These are phyloP conservation scores for Wickerhamiella azyma DNA, from an alignment of 805 yeast genomes.

Conservation along the genomic window DNA sequence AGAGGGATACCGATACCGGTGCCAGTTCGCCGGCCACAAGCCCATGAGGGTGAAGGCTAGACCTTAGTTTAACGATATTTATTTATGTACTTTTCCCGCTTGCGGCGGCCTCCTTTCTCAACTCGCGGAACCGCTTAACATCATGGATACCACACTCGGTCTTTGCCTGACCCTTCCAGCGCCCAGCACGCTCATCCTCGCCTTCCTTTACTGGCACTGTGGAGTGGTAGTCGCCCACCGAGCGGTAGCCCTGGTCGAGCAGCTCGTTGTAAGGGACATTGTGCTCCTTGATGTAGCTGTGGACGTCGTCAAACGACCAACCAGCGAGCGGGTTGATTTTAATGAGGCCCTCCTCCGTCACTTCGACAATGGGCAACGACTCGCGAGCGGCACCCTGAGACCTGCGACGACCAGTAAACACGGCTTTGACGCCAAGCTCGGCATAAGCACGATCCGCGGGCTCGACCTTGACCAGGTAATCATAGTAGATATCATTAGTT, in stretches of 20 bases:
- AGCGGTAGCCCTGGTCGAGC: conserved; percentile 74
- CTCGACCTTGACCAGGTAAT: conserved; percentile 80
- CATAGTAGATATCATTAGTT: conserved; percentile 64
- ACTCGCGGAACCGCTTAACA: conserved; percentile 59
- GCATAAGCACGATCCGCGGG: conserved; percentile 78
- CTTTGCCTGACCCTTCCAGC: conserved; percentile 88
- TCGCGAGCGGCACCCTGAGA: conserved; percentile 83
- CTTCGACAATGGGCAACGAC: conserved; percentile 56
- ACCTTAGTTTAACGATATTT: background rate
- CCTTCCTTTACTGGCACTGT: conserved; percentile 81
- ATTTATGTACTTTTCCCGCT: too few relatives aligned
- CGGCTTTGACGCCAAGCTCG: conserved; percentile 63
- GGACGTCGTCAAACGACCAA: conserved; percentile 68
- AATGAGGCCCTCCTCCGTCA: conserved; percentile 49
- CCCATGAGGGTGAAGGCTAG: background rate
- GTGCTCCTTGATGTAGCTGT: conserved; percentile 50
- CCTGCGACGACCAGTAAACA: conserved; percentile 80
- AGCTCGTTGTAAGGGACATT: conserved; percentile 77
- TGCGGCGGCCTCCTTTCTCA: conserved; percentile 2
- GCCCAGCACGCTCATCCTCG: conserved; percentile 91
- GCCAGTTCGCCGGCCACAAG: background rate
- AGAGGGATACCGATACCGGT: background rate
- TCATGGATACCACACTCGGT: conserved; percentile 95
- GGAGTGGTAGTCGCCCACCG: conserved; percentile 92
- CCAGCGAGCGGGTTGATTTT: conserved; percentile 81